Percentiles rank a stretch among this genome's conserved stretches.
Conservation (phyloP, 2,329 filamentous ascomycete species). For the Raffaelea deltoideospora region DNA sequence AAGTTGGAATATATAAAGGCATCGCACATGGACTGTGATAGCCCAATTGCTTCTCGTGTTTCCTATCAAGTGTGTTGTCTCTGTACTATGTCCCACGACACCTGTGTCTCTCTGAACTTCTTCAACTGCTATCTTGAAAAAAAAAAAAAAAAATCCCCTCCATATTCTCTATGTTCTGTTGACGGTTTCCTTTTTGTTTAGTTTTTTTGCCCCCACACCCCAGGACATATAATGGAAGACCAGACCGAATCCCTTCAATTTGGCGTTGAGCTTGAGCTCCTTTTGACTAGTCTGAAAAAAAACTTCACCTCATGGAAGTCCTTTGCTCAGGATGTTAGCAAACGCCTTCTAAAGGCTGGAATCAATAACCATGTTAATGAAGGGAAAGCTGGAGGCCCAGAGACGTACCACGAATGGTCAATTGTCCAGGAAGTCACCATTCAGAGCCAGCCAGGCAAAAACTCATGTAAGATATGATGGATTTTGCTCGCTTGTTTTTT, state of each 20-base stretch:
- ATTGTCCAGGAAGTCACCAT: constrained; percentile 22
- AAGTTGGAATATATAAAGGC: too few species aligned
- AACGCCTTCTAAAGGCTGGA: constrained; percentile 15
- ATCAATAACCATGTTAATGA: constrained; percentile 20
- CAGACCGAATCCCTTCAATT: constrained; percentile 12
- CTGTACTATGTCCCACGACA: too few species aligned
- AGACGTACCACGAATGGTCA: constrained; percentile 21
- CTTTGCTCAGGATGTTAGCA: constrained; percentile 20
- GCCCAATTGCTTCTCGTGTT: too few species aligned
- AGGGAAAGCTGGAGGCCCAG: constrained; percentile 12
- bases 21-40: too few species aligned
- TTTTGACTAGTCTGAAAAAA: constrained; percentile 18
- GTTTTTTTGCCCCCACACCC: too few species aligned
- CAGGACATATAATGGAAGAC: constrained; percentile 2
- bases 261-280: constrained; percentile 23
- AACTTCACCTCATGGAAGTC: constrained; percentile 15
- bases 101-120: too few species aligned
- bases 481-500: not conserved
- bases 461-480: constrained; percentile 13
- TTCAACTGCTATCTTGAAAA: too few species aligned
- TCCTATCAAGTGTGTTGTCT: too few species aligned
- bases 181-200: too few species aligned
- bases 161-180: too few species aligned
- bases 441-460: constrained; percentile 15
- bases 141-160: too few species aligned